Conservation (phyloP, 306 rosid species). For the Luffa aegyptiaca region DNA sequence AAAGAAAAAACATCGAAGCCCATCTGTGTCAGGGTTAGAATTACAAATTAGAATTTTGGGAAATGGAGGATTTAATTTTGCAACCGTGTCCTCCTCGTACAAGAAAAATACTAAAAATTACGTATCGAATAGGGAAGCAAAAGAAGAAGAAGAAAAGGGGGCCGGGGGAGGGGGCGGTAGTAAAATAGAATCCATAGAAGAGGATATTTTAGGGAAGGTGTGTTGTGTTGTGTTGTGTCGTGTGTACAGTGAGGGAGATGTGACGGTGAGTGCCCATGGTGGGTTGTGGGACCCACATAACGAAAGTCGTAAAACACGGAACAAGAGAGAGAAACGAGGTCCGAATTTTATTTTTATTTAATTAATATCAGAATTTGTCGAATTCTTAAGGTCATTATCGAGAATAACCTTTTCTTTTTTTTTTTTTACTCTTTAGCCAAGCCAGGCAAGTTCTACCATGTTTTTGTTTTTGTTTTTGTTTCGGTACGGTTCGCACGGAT, state of each 20-base stretch:
- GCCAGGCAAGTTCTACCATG: not conserved
- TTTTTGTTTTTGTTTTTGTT: not conserved
- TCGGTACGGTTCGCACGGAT: conserved; percentile 30
- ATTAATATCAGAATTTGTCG: not conserved
- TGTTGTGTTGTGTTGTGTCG: too few species aligned
- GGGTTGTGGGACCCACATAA: conserved; percentile 15
- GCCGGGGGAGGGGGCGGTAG: not conserved
- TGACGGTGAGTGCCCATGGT: not conserved
- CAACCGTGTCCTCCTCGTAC: too few species aligned
- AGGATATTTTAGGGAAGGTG: not conserved
- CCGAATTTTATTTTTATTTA: not conserved
- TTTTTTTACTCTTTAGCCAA: not conserved
- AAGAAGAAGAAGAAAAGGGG: not conserved
- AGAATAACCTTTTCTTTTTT: conserved; percentile 10
- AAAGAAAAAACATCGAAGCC: not conserved
- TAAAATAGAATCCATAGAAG: conserved; percentile 11
- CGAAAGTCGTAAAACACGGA: conserved; percentile 41
- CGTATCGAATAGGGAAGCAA: conserved; percentile 18
- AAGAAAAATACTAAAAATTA: not conserved
- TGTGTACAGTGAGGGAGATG: not conserved
- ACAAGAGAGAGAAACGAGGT: not conserved
- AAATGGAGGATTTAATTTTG: not conserved
- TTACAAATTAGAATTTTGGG: not conserved
- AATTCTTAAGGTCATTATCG: conserved; percentile 38
- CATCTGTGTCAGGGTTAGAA: not conserved